These are phyloP conservation scores for Calamus simplicifolius DNA, from an alignment of 176 grass and related monocot species.

Conservation along the genomic window DNA sequence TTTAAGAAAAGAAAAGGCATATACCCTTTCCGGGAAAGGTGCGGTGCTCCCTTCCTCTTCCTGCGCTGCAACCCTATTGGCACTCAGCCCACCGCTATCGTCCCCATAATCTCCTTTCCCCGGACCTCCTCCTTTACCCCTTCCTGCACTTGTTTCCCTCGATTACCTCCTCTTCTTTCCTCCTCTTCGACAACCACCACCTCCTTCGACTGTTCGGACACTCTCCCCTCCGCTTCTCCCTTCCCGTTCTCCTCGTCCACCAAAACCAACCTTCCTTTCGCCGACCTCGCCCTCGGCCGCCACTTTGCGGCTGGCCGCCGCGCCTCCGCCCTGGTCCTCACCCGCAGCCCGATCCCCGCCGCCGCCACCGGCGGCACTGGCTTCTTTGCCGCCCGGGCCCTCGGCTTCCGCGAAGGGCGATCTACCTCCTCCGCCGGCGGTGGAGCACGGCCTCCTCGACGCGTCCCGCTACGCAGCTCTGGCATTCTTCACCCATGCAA, in stretches of 20 bases:
- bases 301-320: too few relatives aligned
- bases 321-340: too few relatives aligned
- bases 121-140: too few relatives aligned
- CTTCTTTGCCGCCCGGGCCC: slow-evolving; percentile 18
- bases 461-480: slow-evolving; percentile 15
- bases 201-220: too few relatives aligned
- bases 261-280: not conserved
- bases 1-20: not conserved
- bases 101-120: slow-evolving; percentile 5
- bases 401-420: slow-evolving; percentile 13
- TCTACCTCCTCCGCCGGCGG: not conserved
- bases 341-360: not conserved
- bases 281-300: not conserved
- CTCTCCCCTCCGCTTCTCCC: too few relatives aligned
- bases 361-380: not conserved
- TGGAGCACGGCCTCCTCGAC: slow-evolving; percentile 3
- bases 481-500: slow-evolving; percentile 26
- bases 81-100: slow-evolving; percentile 14
- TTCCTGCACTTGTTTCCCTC: too few relatives aligned
- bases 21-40: slow-evolving; percentile 16
- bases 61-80: slow-evolving; percentile 5
- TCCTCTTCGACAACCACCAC: not conserved
- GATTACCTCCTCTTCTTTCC: not conserved
- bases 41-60: slow-evolving; percentile 16
- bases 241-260: not conserved